phyloP scores from a whole-genome alignment of 192 early-diverging fungal genomes.

The Backusella australiensis region DNA sequence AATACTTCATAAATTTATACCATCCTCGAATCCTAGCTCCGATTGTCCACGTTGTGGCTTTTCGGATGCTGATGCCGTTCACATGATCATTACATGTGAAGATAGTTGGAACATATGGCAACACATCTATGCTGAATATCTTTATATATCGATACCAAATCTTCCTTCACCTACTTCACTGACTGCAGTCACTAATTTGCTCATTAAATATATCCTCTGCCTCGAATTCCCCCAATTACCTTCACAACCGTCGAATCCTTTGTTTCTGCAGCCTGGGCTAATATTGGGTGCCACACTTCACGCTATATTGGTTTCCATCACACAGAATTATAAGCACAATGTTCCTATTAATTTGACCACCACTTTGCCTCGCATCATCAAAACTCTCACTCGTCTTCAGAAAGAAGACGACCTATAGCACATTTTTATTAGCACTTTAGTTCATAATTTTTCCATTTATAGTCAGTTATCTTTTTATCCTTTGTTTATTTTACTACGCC shows the following conservation, averaged over 20 bases:
- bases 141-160: not conserved
- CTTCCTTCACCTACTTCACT: not conserved
- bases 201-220: not conserved
- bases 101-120: not conserved
- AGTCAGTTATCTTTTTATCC: too few species aligned
- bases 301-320: not conserved
- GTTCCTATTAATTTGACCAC: not conserved
- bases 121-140: not conserved
- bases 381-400: not conserved
- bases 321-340: not conserved
- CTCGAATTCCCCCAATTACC: not conserved
- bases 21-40: not conserved
- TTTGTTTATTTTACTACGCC: too few species aligned
- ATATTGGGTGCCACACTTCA: not conserved
- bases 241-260: not conserved
- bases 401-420: not conserved
- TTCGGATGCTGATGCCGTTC: not conserved
- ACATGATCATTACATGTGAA: not conserved
- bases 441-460: too few species aligned
- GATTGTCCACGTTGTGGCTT: not conserved
- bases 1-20: not conserved
- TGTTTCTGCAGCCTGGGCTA: not conserved
- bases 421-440: not conserved
- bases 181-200: not conserved
- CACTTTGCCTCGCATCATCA: not conserved